Conservation (phyloP, 2,329 filamentous ascomycete species). For the Epichloe typhina region DNA sequence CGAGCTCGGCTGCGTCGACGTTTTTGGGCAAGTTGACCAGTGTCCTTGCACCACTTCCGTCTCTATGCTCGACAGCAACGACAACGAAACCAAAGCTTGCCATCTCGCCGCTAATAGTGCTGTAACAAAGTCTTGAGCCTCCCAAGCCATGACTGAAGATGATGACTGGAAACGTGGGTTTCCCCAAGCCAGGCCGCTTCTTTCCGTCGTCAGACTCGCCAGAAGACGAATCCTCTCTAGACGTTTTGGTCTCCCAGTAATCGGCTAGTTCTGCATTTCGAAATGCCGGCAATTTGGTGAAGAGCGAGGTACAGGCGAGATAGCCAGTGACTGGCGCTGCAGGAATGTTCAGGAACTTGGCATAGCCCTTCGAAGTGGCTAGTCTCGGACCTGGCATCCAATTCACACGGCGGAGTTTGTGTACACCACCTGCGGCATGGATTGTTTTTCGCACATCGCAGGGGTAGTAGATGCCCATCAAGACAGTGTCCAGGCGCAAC, state of each 20-base stretch:
- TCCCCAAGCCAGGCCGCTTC: slow-evolving; percentile 13
- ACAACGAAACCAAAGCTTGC: slow-evolving; percentile 54
- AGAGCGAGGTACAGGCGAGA: slow-evolving; percentile 44
- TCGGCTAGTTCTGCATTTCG: slow-evolving; percentile 44
- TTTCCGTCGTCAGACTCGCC: slow-evolving; percentile 12
- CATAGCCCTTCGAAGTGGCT: slow-evolving; percentile 45
- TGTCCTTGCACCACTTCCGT: slow-evolving; percentile 48
- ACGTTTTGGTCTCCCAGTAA: slow-evolving; percentile 35
- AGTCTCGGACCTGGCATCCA: slow-evolving; percentile 49
- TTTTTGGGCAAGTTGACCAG: slow-evolving; percentile 42
- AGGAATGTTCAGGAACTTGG: slow-evolving; percentile 43
- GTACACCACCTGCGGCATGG: slow-evolving; percentile 15
- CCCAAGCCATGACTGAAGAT: slow-evolving; percentile 56
- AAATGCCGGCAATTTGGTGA: slow-evolving; percentile 51
- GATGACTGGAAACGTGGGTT: slow-evolving; percentile 44
- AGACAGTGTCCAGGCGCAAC: slow-evolving; percentile 38
- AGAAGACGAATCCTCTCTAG: slow-evolving; percentile 21
- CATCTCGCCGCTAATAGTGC: slow-evolving; percentile 50
- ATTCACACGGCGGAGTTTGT: slow-evolving; percentile 38
- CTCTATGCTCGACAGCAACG: slow-evolving; percentile 50
- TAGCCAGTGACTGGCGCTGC: slow-evolving; percentile 35
- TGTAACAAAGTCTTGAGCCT: slow-evolving; percentile 49
- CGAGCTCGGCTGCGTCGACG: slow-evolving; percentile 19
- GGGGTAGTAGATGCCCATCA: slow-evolving; percentile 55
- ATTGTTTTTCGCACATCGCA: slow-evolving; percentile 25